Evolutionary conservation across 2,329 filamentous ascomycete species (phyloP).

Genomic region (Aspergillus eucalypticola): DNA sequence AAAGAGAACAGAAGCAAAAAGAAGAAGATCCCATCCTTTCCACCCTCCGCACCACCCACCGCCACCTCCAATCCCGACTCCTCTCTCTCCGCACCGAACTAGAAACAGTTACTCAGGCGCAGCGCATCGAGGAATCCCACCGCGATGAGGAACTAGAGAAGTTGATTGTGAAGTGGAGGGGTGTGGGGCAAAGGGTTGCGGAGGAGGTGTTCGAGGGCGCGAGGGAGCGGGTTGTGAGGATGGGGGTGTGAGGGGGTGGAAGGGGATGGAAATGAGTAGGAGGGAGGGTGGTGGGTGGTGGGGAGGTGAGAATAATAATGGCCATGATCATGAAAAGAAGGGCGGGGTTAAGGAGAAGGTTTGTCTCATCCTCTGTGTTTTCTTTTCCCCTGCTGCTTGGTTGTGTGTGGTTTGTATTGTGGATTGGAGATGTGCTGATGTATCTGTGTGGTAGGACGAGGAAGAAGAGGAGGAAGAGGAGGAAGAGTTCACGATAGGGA

Average conservation of each 20-base stretch:
- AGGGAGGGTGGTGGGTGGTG: conserved; percentile 36
- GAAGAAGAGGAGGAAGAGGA: too few relatives aligned
- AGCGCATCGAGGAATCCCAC: conserved; percentile 48
- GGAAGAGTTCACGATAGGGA: conserved; percentile 67
- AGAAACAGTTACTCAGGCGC: conserved; percentile 55
- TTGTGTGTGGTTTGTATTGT: too few relatives aligned
- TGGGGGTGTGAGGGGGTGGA: conserved; percentile 65
- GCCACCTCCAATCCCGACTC: conserved; percentile 33
- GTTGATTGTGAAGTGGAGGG: conserved; percentile 63
- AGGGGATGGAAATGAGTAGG: conserved; percentile 43
- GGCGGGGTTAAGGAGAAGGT: conserved; percentile 32
- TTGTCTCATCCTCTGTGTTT: conserved; percentile 40
- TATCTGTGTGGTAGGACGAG: too few relatives aligned
- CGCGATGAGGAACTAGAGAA: conserved; percentile 58
- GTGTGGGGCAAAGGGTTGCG: conserved; percentile 61
- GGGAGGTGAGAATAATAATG: conserved; percentile 23
- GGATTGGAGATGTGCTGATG: not conserved
- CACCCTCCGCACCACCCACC: conserved; percentile 38
- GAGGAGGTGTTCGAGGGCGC: conserved; percentile 67
- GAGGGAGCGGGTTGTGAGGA: conserved; percentile 60
- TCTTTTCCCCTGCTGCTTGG: not conserved
- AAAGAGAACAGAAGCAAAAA: conserved; percentile 22
- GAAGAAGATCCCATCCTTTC: conserved; percentile 14
- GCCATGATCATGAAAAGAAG: not conserved
- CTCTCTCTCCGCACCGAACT: conserved; percentile 43